Evolutionary conservation across 257 asterid species (phyloP), one percentile per base, ranked within the genome.

Genomic region (Sherardia arvensis): DNA sequence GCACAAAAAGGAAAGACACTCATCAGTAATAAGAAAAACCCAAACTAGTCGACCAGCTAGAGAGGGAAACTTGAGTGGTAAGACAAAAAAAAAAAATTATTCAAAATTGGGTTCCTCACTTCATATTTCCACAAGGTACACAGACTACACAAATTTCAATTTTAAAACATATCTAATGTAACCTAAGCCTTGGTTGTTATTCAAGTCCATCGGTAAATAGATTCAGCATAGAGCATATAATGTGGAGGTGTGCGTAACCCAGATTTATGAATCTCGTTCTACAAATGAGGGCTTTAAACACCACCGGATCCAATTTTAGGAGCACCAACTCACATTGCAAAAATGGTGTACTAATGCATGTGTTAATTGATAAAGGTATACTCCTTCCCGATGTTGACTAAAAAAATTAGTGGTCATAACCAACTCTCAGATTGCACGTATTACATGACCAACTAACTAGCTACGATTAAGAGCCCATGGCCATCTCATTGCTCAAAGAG

Each of bases 241-340:
- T 75, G 9, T 71, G 70, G 73, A 70, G 76, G 76, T 57, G 76
- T 62, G 76, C 79, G 73, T 75, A 75, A 70, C 79, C 76, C 70
- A 1, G 64, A 75, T 33, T 40, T 66, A 55, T 62, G 12, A 38
- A 38, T 38, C 14, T 38, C 5, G 10, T 47, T 20, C 4, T 66
- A n/a, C 64, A 66, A 62, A 75, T 62, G 11, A 56, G 76, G 76
- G 76, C 70, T 75, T 75, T 75, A 75, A 70, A 75, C 73, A 66
- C 70, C 76, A 56, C 73, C 70, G 47, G 36, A 33, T 32, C 14
- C 33, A 62, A 70, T 75, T 57, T 74, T 27, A 70, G 73, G 70
- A 70, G 72, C 53, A 47, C 61, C 63, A 45, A 61, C 38, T 23
- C 60, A 65, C 69, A 38, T 26, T 51, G 75, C 69, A 69, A 40